A percentile compares a stretch with the other conserved stretches of the same genome.
phyloP scores from a whole-genome alignment of 371 early-diverging fungal genomes.

The Circinella minor region DNA sequence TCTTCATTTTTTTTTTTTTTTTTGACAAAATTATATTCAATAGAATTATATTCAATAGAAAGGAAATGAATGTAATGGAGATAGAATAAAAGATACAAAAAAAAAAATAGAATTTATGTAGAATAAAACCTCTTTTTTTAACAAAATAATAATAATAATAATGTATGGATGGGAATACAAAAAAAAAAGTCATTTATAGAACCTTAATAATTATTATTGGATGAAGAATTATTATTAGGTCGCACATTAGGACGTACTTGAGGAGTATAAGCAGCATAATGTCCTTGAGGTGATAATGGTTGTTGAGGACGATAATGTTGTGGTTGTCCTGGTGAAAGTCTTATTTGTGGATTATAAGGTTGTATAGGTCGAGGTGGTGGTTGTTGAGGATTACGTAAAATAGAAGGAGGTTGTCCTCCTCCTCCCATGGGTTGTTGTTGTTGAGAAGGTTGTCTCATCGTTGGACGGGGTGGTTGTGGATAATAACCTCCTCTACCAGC shows the following conservation, averaged over 20 bases:
- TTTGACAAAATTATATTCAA: too few species aligned
- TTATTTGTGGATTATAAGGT: background rate
- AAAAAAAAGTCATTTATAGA: background rate
- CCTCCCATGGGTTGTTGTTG: background rate
- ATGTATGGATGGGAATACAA: background rate
- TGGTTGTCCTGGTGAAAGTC: slow-evolving; percentile 4
- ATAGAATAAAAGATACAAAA: background rate
- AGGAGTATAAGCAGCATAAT: background rate
- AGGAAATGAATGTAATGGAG: too few species aligned
- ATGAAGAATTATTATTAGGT: background rate
- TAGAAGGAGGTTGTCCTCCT: background rate
- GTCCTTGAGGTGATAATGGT: background rate
- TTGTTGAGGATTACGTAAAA: background rate
- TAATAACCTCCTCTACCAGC: background rate
- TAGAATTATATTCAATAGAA: too few species aligned
- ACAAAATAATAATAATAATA: too few species aligned
- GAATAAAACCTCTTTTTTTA: too few species aligned
- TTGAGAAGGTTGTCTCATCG: background rate
- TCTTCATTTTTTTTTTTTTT: too few species aligned
- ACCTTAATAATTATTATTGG: background rate
- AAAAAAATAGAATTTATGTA: too few species aligned
- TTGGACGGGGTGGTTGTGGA: slow-evolving; percentile 6
- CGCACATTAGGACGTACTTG: background rate
- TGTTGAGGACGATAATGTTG: slow-evolving; percentile 1
- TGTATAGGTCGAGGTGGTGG: background rate